Evolutionary conservation across 106 monocot species (phyloP).

Genomic region (Dendrobium chrysotoxum): DNA sequence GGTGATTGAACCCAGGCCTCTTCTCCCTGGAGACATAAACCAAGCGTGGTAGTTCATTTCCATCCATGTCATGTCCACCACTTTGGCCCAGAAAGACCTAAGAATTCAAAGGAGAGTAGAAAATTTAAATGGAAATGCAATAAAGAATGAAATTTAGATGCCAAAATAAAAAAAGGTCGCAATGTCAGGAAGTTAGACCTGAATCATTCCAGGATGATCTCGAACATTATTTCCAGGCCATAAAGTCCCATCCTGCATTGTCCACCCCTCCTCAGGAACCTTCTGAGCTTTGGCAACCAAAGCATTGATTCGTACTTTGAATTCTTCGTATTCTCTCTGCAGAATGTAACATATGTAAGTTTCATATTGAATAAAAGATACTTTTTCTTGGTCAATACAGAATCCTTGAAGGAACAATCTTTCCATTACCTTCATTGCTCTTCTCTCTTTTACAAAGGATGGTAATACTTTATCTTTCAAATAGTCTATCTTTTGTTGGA

Average conservation of each 20-base stretch:
- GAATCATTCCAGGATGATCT: conserved; percentile 92
- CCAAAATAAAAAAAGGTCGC: neutral
- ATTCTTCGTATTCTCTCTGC: conserved; percentile 88
- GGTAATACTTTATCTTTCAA: conserved; percentile 6
- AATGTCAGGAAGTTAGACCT: conserved; percentile 26
- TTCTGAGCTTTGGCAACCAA: conserved; percentile 77
- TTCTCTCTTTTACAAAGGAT: conserved; percentile 6
- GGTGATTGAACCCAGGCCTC: conserved; percentile 30
- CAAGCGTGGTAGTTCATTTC: conserved; percentile 28
- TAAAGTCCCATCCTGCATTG: conserved; percentile 85
- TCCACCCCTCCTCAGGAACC: conserved; percentile 92
- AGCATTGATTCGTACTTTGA: conserved; percentile 84
- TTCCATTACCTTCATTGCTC: conserved; percentile 6
- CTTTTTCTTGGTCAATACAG: neutral
- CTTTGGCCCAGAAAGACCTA: conserved; percentile 31
- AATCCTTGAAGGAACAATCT: neutral
- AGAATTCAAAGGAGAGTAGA: neutral
- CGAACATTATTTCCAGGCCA: conserved; percentile 90
- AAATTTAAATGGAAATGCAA: neutral
- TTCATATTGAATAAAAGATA: neutral
- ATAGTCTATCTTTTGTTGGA: conserved; percentile 35
- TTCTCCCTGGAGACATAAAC: conserved; percentile 33
- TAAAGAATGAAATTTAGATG: neutral
- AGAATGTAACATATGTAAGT: conserved; percentile 6
- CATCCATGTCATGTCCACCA: conserved; percentile 29